Percentiles rank a stretch among this genome's conserved stretches.
phyloP scores from a whole-genome alignment of 495 filamentous ascomycete genomes.

The Chlorociboria aeruginascens region DNA sequence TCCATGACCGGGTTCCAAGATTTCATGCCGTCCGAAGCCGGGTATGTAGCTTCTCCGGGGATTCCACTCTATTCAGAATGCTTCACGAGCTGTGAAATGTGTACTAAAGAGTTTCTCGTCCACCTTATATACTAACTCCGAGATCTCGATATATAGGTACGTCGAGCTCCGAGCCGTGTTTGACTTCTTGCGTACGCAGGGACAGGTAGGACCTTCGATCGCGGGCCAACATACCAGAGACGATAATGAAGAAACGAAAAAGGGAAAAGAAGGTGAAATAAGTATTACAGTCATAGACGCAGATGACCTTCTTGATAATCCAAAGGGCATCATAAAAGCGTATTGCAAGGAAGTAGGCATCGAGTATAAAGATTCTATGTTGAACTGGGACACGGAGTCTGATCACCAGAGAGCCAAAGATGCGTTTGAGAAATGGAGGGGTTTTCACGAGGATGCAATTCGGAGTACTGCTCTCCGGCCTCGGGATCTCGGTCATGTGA shows the following conservation, averaged over 20 bases:
- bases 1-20: constrained; percentile 71
- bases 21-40: constrained; percentile 78
- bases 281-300: constrained; percentile 85
- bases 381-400: constrained; percentile 67
- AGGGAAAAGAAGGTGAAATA: constrained; percentile 10
- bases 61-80: too few species aligned
- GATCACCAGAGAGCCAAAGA: constrained; percentile 49
- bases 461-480: constrained; percentile 61
- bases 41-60: too few species aligned
- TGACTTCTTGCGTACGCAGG: constrained; percentile 57
- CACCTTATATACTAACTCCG: too few species aligned
- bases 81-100: too few species aligned
- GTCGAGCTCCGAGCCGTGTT: constrained; percentile 74
- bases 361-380: constrained; percentile 58
- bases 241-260: constrained; percentile 3
- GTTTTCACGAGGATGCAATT: constrained; percentile 92
- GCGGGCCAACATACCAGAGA: constrained; percentile 31
- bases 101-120: too few species aligned
- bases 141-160: too few species aligned
- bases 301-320: constrained; percentile 82
- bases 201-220: constrained; percentile 50
- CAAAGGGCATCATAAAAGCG: constrained; percentile 54
- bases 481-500: constrained; percentile 49
- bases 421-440: constrained; percentile 90
- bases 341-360: constrained; percentile 73